These are phyloP conservation scores for Blastobotrys attinorum DNA, from an alignment of 805 yeast species.

Conservation along the genomic window DNA sequence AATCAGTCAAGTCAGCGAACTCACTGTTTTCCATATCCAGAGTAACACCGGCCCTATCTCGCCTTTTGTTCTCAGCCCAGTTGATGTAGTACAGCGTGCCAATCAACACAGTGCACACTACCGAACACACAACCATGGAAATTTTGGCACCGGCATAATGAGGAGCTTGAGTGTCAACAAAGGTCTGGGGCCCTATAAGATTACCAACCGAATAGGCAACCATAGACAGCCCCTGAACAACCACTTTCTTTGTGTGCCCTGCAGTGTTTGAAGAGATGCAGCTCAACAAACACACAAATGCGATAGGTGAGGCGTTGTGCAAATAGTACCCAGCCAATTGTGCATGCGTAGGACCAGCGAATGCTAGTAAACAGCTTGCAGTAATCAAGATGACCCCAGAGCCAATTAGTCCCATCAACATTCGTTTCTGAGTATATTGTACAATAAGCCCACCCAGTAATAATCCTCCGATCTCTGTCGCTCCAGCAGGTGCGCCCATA, in stretches of 20 bases:
- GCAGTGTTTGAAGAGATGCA: conserved; percentile 41
- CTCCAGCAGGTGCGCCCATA: conserved; percentile 12
- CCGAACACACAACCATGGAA: conserved; percentile 45
- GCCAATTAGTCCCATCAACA: conserved; percentile 39
- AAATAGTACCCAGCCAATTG: conserved; percentile 13
- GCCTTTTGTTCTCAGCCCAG: conserved; percentile 4
- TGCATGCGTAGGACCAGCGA: conserved; percentile 10
- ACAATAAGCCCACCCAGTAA: conserved; percentile 5
- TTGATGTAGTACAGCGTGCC: conserved; percentile 16
- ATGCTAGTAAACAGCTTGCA: conserved; percentile 23
- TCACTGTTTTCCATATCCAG: conserved; percentile 9
- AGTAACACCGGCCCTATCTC: no score
- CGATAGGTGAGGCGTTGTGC: conserved; percentile 8
- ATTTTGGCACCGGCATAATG: conserved; percentile 46
- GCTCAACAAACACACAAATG: conserved; percentile 9
- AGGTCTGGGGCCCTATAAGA: conserved; percentile 68
- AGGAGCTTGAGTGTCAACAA: conserved; percentile 50
- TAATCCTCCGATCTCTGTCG: conserved; percentile 9
- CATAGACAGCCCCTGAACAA: conserved; percentile 49
- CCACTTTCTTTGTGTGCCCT: conserved; percentile 67
- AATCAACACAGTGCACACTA: conserved; percentile 36
- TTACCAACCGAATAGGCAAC: conserved; percentile 63
- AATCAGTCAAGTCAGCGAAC: conserved; percentile 42
- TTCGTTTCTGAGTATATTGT: conserved; percentile 7
- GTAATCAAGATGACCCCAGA: conserved; percentile 36